Percentiles rank a stretch among this genome's conserved stretches.
Conservation (phyloP, 2,329 filamentous ascomycete genomes). For the Botryosphaeria dothidea region DNA sequence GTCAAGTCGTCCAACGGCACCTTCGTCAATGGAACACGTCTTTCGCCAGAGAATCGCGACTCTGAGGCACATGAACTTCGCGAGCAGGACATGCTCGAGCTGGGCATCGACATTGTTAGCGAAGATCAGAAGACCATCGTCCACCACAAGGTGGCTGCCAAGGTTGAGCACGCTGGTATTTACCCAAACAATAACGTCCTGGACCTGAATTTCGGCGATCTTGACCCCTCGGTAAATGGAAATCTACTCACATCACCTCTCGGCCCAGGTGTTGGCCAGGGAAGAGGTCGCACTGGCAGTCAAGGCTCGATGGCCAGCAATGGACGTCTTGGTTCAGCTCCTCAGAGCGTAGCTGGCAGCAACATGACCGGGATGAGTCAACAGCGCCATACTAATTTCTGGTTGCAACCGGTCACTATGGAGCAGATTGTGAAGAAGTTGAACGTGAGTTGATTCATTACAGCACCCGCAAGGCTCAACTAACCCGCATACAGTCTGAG, state of each 20-base stretch:
- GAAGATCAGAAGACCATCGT: constrained; percentile 98
- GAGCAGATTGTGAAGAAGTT: constrained; percentile 91
- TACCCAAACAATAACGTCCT: constrained; percentile 74
- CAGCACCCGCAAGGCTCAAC: not conserved
- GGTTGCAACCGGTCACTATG: constrained; percentile 85
- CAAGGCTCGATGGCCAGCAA: constrained; percentile 61
- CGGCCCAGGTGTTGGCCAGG: constrained; percentile 55
- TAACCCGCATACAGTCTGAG: constrained; percentile 63
- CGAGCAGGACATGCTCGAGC: constrained; percentile 86
- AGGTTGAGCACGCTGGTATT: constrained; percentile 92
- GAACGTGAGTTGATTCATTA: constrained; percentile 60
- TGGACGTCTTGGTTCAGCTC: constrained; percentile 60
- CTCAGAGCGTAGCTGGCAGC: constrained; percentile 56
- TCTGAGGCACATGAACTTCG: constrained; percentile 93
- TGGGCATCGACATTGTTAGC: constrained; percentile 97
- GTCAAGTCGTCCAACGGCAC: constrained; percentile 99
- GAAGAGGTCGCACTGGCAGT: constrained; percentile 63
- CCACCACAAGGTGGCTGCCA: constrained; percentile 96
- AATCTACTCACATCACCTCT: constrained; percentile 48
- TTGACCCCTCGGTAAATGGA: constrained; percentile 75
- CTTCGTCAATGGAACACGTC: constrained; percentile 88
- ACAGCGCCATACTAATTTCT: constrained; percentile 76
- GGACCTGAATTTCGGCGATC: constrained; percentile 88
- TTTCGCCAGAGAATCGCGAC: constrained; percentile 93
- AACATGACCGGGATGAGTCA: constrained; percentile 64